Evolutionary conservation across 345 rosid species (phyloP), one percentile per base, ranked within the genome.

Genomic region (Trapa bicornis): DNA sequence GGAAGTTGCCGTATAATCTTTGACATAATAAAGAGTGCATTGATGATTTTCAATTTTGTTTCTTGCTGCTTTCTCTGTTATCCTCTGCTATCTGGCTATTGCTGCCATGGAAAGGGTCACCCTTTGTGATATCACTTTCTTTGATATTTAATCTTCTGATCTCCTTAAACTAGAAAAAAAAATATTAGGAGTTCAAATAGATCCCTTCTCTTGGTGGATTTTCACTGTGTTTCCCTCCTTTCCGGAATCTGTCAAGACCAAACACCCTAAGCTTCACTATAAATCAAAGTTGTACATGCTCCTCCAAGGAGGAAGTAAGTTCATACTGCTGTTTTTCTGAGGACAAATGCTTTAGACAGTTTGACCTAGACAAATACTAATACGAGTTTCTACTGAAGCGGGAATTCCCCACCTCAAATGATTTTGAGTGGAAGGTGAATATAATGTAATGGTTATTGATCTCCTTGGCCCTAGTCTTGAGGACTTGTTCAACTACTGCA

Each of bases 391-490:
- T 65, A 15, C 70, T 39, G 72, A 65, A 87, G 97, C 88, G 72
- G 97, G 92, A 73, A 72, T 90, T 79, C 97, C 97, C 14, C 90
- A 86, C 81, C 85, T 91, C 60, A 88, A 85, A 78, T 91, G 97
- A 92, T 90, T 82, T 16, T 95, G 95, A 60, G 89, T 88, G 37
- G 97, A 90, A 71, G 86, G 81, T 12, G 92, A 86, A n/a, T 81
- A 81, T 75, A 86, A 84, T 64, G 79, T 85, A 70, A 88, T 90
- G 97, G 95, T 88, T 71, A 90, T 90, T 57, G 97, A 90, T 70
- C 97, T 90, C 74, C 88, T 89, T 63, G 96, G 96, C 39, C 96
- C 96, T 5, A 89, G 94, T 76, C 83, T 89, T 79, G 96, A 89
- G 71, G 96, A 89, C 73, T 76, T 86, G 54, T 89, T 89, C 83